Evolutionary conservation across 371 early-diverging fungal genomes (phyloP).

Genomic region (Mucor lusitanicus): DNA sequence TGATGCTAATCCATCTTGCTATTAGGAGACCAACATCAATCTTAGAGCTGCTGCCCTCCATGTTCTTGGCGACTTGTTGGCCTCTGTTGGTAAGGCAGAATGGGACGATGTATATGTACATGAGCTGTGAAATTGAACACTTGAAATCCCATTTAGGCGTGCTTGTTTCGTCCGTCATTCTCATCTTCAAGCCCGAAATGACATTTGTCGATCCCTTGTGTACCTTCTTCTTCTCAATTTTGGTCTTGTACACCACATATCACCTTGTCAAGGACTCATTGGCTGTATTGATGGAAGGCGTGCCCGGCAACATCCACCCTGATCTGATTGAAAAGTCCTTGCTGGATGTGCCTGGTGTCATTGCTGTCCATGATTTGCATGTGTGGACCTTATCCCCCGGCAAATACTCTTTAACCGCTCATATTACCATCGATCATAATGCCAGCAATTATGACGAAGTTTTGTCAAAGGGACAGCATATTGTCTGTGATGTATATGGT

Average conservation of each 20-base stretch:
- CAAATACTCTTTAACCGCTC: slow-evolving; percentile 55
- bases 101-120: not conserved
- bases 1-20: not conserved
- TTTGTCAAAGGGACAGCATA: slow-evolving; percentile 57
- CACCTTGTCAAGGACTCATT: slow-evolving; percentile 62
- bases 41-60: slow-evolving; percentile 77
- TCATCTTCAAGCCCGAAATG: slow-evolving; percentile 66
- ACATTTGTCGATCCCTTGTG: slow-evolving; percentile 86
- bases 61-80: slow-evolving; percentile 84
- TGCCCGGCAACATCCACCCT: slow-evolving; percentile 66
- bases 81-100: slow-evolving; percentile 61
- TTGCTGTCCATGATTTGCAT: slow-evolving; percentile 71
- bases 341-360: slow-evolving; percentile 55
- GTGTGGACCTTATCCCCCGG: slow-evolving; percentile 78
- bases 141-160: slow-evolving; percentile 55
- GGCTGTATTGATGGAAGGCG: slow-evolving; percentile 77
- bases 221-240: slow-evolving; percentile 80
- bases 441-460: slow-evolving; percentile 50
- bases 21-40: slow-evolving; percentile 65
- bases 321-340: slow-evolving; percentile 60
- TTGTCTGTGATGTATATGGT: slow-evolving; percentile 64
- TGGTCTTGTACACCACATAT: slow-evolving; percentile 78
- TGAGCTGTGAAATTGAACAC: not conserved
- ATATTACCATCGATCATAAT: slow-evolving; percentile 33
- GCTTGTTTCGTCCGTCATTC: slow-evolving; percentile 76